Conservation (phyloP, 768 basidiomycete species). For the Terana coerulea region DNA sequence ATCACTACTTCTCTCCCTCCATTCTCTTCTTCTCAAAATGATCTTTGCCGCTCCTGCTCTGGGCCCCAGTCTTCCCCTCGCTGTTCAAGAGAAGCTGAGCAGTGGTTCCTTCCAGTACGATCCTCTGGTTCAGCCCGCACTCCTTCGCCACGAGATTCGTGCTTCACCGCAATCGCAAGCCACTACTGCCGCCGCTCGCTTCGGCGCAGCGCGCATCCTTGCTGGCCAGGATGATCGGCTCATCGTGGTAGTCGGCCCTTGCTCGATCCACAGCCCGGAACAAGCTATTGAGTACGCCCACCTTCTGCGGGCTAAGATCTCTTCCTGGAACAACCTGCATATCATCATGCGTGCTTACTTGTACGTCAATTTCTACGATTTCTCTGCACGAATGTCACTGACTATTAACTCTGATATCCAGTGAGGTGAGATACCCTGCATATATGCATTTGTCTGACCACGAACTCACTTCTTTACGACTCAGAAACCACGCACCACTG, state of each 20-base stretch:
- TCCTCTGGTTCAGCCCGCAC: slow-evolving; percentile 90
- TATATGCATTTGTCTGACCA: too few species aligned
- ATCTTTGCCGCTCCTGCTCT: not conserved
- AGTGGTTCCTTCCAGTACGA: slow-evolving; percentile 64
- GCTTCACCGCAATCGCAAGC: slow-evolving; percentile 60
- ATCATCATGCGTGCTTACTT: slow-evolving; percentile 98
- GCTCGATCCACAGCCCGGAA: slow-evolving; percentile 87
- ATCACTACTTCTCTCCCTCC: not conserved
- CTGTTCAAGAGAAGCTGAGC: slow-evolving; percentile 2
- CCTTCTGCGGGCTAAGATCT: slow-evolving; percentile 64
- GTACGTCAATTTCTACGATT: slow-evolving; percentile 46
- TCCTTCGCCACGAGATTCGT: slow-evolving; percentile 84
- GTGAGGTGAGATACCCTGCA: slow-evolving; percentile 31
- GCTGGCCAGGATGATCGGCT: slow-evolving; percentile 83
- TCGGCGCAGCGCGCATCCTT: slow-evolving; percentile 72
- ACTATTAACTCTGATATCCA: slow-evolving; percentile 34
- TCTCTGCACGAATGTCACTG: slow-evolving; percentile 6
- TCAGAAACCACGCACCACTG: slow-evolving; percentile 94
- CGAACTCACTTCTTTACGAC: not conserved
- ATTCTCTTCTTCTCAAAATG: slow-evolving; percentile 5
- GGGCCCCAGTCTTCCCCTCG: slow-evolving; percentile 1
- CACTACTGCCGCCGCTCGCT: slow-evolving; percentile 79
- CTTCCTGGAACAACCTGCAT: slow-evolving; percentile 69
- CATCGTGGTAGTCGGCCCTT: slow-evolving; percentile 92
- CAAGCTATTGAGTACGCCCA: slow-evolving; percentile 82